These are phyloP conservation scores for Chaetomium sp. DNA, from an alignment of 2,329 filamentous ascomycete genomes.

Conservation along the genomic window DNA sequence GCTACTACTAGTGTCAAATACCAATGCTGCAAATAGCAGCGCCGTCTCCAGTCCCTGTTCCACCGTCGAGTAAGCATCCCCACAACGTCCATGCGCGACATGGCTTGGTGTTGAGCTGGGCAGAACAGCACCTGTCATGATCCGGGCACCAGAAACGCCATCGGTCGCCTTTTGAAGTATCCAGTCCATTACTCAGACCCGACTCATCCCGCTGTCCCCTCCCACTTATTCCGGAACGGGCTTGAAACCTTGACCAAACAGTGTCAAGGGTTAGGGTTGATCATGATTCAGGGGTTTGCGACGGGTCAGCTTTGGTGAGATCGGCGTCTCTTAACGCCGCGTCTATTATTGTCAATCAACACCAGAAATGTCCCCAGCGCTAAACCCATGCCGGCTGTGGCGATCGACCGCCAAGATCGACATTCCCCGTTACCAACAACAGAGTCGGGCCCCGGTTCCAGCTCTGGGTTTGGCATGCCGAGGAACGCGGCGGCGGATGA, in stretches of 20 bases:
- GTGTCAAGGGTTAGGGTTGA: conserved; percentile 19
- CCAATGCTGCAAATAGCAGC: conserved; percentile 19
- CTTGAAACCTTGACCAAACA: background rate
- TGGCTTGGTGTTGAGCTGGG: conserved; percentile 2
- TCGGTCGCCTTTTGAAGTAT: background rate
- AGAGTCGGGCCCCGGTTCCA: background rate
- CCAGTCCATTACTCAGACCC: background rate
- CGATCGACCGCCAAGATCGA: conserved; percentile 10
- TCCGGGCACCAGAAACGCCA: background rate
- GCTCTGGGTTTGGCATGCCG: background rate
- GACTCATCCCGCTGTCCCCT: background rate
- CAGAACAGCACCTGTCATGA: background rate
- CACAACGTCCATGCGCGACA: background rate
- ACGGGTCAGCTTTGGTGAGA: conserved; percentile 9
- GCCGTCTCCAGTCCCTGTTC: conserved; percentile 1
- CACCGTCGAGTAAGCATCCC: conserved; percentile 12
- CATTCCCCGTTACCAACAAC: conserved; percentile 1
- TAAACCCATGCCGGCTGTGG: background rate
- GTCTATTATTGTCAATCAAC: conserved; percentile 19
- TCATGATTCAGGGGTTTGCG: background rate
- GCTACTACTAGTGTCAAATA: conserved; percentile 1
- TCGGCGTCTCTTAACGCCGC: conserved; percentile 20
- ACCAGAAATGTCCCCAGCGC: background rate
- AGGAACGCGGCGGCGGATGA: background rate
- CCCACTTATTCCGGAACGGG: background rate